Evolutionary conservation across 1,284 basidiomycete genomes (phyloP).

Genomic region (Tremellales sp.): DNA sequence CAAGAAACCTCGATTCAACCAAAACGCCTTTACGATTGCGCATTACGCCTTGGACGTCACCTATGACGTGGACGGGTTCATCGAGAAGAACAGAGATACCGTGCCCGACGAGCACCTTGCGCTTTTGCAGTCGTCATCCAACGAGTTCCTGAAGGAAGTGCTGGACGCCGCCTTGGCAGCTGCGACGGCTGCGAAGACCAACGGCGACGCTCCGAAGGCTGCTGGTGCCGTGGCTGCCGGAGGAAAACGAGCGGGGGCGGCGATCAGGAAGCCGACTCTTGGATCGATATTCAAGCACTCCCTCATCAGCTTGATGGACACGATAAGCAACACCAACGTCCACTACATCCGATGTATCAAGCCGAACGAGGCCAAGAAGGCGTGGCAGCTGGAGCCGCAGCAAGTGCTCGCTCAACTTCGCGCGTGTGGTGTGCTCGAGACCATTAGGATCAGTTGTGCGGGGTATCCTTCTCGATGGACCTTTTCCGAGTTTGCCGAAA

Average conservation of each 20-base stretch:
- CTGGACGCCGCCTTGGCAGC: slow-evolving; percentile 81
- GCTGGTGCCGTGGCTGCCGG: slow-evolving; percentile 20
- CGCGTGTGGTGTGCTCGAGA: slow-evolving; percentile 98
- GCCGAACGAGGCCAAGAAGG: slow-evolving; percentile 92
- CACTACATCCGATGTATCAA: slow-evolving; percentile 99
- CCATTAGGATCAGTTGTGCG: slow-evolving; percentile 97
- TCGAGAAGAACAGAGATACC: slow-evolving; percentile 98
- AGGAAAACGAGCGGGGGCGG: slow-evolving; percentile 49
- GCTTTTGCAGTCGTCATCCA: slow-evolving; percentile 78
- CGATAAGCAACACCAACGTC: slow-evolving; percentile 93
- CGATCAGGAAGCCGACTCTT: slow-evolving; percentile 88
- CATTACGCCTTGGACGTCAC: slow-evolving; percentile 98
- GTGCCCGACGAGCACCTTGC: slow-evolving; percentile 97
- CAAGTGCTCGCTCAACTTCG: slow-evolving; percentile 93
- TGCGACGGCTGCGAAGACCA: slow-evolving; percentile 54
- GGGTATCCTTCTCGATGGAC: slow-evolving; percentile 99
- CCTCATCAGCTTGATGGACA: slow-evolving; percentile 91
- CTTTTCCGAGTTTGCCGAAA: slow-evolving; percentile 98
- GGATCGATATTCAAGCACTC: slow-evolving; percentile 99
- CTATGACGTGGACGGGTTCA: slow-evolving; percentile 95
- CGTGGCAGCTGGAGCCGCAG: slow-evolving; percentile 95
- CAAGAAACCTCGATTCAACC: slow-evolving; percentile 98
- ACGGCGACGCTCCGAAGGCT: slow-evolving; percentile 26
- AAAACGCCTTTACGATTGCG: slow-evolving; percentile 93
- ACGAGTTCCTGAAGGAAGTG: slow-evolving; percentile 90